Evolutionary conservation across 306 rosid species (phyloP).

Genomic region (Sesbania bispinosa): DNA sequence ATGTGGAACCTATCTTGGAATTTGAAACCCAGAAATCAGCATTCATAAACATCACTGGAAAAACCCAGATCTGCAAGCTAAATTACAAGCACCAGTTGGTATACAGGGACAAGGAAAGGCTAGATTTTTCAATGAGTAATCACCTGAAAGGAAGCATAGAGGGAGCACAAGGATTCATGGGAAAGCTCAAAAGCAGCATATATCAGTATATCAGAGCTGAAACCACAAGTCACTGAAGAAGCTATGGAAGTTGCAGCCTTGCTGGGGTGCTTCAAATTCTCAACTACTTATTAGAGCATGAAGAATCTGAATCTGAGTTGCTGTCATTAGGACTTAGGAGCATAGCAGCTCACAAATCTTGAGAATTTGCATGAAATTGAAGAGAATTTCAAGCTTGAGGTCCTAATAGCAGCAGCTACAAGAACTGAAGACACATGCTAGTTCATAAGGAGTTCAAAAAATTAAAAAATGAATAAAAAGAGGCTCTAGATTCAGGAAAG

Average conservation of each 20-base stretch:
- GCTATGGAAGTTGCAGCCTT: background rate
- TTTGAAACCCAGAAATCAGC: constrained; percentile 13
- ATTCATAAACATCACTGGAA: constrained; percentile 21
- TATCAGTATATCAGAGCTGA: constrained; percentile 18
- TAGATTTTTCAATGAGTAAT: constrained; percentile 16
- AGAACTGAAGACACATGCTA: constrained; percentile 16
- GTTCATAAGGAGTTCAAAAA: constrained; percentile 13
- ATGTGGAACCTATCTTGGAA: constrained; percentile 19
- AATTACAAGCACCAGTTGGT: background rate
- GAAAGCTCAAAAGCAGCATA: constrained; percentile 25
- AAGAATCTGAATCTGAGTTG: constrained; percentile 11
- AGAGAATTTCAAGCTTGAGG: constrained; percentile 26
- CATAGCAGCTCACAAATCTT: background rate
- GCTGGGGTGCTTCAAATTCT: constrained; percentile 19
- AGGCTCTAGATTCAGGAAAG: constrained; percentile 29
- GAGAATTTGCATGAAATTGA: constrained; percentile 27
- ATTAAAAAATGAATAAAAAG: background rate
- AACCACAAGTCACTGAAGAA: constrained; percentile 31
- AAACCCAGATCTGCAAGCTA: constrained; percentile 56
- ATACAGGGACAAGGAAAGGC: background rate
- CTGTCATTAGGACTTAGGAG: background rate
- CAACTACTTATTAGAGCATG: background rate
- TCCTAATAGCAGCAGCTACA: background rate
- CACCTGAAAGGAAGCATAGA: constrained; percentile 31
- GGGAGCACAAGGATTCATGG: constrained; percentile 28